Evolutionary conservation across 2,329 filamentous ascomycete species (phyloP).

Genomic region (Fusarium xylarioides): DNA sequence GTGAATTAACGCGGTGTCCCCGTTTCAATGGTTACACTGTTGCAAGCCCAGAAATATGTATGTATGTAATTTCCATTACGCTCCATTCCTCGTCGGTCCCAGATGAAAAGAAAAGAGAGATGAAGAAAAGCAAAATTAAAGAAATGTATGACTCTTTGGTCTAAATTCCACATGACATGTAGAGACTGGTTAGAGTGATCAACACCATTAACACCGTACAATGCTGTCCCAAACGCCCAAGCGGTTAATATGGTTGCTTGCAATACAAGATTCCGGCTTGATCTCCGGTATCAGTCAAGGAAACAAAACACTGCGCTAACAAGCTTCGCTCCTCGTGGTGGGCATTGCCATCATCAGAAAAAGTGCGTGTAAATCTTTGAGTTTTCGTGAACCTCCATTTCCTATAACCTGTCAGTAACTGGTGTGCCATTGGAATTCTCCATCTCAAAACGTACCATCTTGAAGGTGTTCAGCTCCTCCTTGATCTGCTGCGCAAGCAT

Average conservation of each 20-base stretch:
- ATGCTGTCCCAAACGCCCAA: conserved; percentile 66
- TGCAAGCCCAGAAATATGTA: conserved; percentile 29
- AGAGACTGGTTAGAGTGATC: conserved; percentile 50
- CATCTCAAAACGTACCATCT: conserved; percentile 69
- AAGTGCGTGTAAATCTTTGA: conserved; percentile 99
- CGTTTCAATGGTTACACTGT: conserved; percentile 17
- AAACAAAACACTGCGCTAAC: conserved; percentile 41
- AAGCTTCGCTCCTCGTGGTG: conserved; percentile 38
- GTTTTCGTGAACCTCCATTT: conserved; percentile 99
- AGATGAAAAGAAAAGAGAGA: conserved; percentile 42
- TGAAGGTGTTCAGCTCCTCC: conserved; percentile 98
- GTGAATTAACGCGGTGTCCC: conserved; percentile 35
- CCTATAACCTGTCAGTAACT: conserved; percentile 67
- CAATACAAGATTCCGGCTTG: conserved; percentile 59
- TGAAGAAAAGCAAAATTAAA: conserved; percentile 44
- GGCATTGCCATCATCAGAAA: conserved; percentile 74
- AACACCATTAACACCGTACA: conserved; percentile 67
- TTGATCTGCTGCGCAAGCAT: conserved; percentile 99
- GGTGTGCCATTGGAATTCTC: background rate
- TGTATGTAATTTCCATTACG: conserved; percentile 26
- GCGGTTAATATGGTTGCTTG: conserved; percentile 57
- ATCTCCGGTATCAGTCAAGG: conserved; percentile 36
- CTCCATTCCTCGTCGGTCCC: conserved; percentile 19
- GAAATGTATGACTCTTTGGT: conserved; percentile 51
- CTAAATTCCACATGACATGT: conserved; percentile 49